A percentile compares a stretch with the other conserved stretches of the same genome.
phyloP scores from a whole-genome alignment of 768 basidiomycete genomes.

The Suillus luteus region DNA sequence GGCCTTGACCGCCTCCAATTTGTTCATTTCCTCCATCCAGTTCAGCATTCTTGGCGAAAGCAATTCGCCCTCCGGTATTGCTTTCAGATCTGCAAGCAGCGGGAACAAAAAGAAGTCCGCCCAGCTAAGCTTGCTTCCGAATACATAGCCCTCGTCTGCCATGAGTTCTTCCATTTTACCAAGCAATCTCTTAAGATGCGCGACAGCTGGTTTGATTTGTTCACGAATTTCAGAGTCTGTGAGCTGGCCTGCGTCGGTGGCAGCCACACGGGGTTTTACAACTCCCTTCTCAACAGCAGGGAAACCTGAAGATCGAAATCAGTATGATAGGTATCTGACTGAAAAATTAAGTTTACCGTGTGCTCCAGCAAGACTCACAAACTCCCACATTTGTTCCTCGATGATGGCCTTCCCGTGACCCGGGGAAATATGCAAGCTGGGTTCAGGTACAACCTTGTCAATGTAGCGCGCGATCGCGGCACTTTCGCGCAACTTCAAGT shows the following conservation, averaged over 20 bases:
- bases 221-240: slow-evolving; percentile 26
- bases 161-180: slow-evolving; percentile 22
- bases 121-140: slow-evolving; percentile 31
- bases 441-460: slow-evolving; percentile 33
- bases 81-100: slow-evolving; percentile 31
- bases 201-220: slow-evolving; percentile 23
- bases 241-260: slow-evolving; percentile 24
- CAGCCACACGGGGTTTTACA: slow-evolving; percentile 34
- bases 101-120: slow-evolving; percentile 38
- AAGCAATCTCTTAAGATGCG: slow-evolving; percentile 21
- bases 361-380: slow-evolving; percentile 27
- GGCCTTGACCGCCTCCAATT: slow-evolving; percentile 26
- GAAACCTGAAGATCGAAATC: slow-evolving; percentile 25
- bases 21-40: slow-evolving; percentile 31
- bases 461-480: slow-evolving; percentile 32
- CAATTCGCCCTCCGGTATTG: slow-evolving; percentile 29
- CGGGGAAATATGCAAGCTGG: slow-evolving; percentile 22
- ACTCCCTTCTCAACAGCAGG: slow-evolving; percentile 32
- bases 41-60: slow-evolving; percentile 23
- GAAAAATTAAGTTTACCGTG: slow-evolving; percentile 21
- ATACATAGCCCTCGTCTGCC: slow-evolving; percentile 31
- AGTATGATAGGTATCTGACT: slow-evolving; percentile 1
- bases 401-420: slow-evolving; percentile 26
- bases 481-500: slow-evolving; percentile 32
- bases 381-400: slow-evolving; percentile 37